Evolutionary conservation across 768 basidiomycete genomes (phyloP), one percentile per base, ranked within the genome.

Genomic region (Pulveroboletus sp.): DNA sequence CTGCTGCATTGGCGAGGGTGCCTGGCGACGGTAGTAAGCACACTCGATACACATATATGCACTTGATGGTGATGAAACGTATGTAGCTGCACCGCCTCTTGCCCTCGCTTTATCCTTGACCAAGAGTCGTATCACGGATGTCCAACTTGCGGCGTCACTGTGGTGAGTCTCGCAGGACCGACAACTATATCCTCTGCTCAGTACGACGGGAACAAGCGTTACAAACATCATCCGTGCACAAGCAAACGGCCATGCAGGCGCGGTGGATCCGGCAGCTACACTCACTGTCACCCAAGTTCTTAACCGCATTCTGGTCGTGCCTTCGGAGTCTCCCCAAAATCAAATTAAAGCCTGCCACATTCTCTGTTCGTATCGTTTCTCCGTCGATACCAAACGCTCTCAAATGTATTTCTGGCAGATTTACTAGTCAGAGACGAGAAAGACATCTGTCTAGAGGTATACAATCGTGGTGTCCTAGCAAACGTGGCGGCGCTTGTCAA

Each of bases 291-390:
- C 89, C 48, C 82, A 86, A 55, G 78, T 88, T 39, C 69, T 89
- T 30, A 85, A 82, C 54, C 76, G 81, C 5, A 71, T 87, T 39
- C 68, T 89, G 18, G 62, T 70, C 2, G 71, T 74, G 2, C 60
- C 73, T 5, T 55, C 63, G 6, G 78, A 82, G 43, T 60, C 68
- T 21, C 63, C 72, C 4, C 65, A 67, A 39, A 76, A 66, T 15
- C 74, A 79, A 31, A 81, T 80, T 1, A 84, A 78, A 62, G 84
- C 88, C 0, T 91, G 89, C 62, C 88, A 86, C 60, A 78, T 85
- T 14, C 67, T 95, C 0, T 82, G 89, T 92, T 51, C 13, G 83
- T 75, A 14, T 17, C 10, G 7, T 31, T 36, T 30, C 39, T 28
- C 8, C 35, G 38, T 43, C n/a, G 8, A 27, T n/a, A 39, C 37